Evolutionary conservation across 2,329 filamentous ascomycete genomes (phyloP).

Genomic region (Nigrospora osmanthi): DNA sequence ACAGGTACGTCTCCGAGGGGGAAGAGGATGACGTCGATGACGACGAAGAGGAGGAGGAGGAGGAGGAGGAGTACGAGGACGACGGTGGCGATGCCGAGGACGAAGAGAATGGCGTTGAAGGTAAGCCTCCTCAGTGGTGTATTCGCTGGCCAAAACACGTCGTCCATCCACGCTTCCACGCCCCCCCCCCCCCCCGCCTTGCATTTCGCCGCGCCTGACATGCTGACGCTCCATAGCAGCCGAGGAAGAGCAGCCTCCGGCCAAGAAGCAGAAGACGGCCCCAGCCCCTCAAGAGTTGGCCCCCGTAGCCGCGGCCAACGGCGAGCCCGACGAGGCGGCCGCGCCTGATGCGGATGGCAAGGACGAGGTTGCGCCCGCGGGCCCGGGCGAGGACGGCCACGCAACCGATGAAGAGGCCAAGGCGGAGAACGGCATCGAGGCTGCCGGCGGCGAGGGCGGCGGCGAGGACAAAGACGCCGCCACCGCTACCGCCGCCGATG

Average conservation of each 20-base stretch:
- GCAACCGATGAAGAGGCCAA: constrained; percentile 13
- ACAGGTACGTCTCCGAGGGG: constrained; percentile 20
- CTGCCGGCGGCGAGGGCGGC: constrained; percentile 12
- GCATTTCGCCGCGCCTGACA: too few species aligned
- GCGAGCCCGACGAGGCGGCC: constrained; percentile 15
- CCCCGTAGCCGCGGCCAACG: constrained; percentile 14
- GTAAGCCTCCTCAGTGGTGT: constrained; percentile 12
- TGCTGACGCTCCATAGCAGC: too few species aligned
- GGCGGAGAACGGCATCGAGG: constrained; percentile 11
- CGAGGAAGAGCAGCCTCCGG: constrained; percentile 10
- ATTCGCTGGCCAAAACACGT: not conserved
- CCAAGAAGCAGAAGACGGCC: constrained; percentile 22
- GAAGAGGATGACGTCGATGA: constrained; percentile 22
- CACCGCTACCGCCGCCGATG: too few species aligned
- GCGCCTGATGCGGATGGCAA: constrained; percentile 17
- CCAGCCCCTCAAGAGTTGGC: constrained; percentile 11
- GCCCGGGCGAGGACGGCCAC: constrained; percentile 8
- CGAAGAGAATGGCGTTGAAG: constrained; percentile 20
- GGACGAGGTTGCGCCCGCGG: constrained; percentile 7
- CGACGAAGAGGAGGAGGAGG: constrained; percentile 20
- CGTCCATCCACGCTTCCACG: too few species aligned
- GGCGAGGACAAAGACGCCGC: constrained; percentile 6
- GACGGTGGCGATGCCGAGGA: constrained; percentile 17
- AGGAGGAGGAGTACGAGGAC: constrained; percentile 18
- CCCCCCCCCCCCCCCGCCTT: too few species aligned